Evolutionary conservation across 768 basidiomycete genomes (phyloP).

Genomic region (Tylopilus vinaceipallidus): DNA sequence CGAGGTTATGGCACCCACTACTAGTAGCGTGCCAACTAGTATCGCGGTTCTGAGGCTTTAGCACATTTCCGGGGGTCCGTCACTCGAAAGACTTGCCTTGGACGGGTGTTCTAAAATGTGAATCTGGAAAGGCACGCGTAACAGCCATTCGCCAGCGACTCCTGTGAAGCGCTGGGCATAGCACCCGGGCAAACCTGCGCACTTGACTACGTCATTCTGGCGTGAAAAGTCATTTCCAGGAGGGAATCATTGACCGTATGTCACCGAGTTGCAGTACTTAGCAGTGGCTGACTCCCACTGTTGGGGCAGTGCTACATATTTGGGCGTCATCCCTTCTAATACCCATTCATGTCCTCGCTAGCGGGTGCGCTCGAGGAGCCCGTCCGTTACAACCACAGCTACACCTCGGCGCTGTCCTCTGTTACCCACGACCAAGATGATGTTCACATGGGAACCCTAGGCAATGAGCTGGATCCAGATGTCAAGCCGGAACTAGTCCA

Average conservation of each 20-base stretch:
- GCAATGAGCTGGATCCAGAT: constrained; percentile 10
- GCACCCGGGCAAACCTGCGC: constrained; percentile 5
- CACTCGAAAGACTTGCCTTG: neutral
- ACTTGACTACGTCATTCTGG: neutral
- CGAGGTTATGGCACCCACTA: constrained; percentile 4
- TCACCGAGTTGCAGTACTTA: no score
- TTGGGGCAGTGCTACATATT: neutral
- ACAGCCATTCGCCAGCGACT: constrained; percentile 12
- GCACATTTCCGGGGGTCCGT: neutral
- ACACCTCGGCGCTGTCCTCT: constrained; percentile 7
- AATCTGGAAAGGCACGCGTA: constrained; percentile 18
- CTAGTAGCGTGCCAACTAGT: constrained; percentile 16
- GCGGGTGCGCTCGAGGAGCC: constrained; percentile 53
- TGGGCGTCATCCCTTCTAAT: neutral
- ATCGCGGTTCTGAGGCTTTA: constrained; percentile 20
- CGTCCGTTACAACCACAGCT: constrained; percentile 22
- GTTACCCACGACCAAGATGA: constrained; percentile 32
- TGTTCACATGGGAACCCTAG: constrained; percentile 40
- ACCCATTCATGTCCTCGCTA: constrained; percentile 51
- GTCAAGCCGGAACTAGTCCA: constrained; percentile 17
- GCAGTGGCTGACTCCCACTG: no score
- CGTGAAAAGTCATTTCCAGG: no score
- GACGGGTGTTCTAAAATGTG: constrained; percentile 1
- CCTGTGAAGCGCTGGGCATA: no score
- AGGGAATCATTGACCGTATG: no score